phyloP scores from a whole-genome alignment of 768 basidiomycete species.

The Agrocybe praecox region DNA sequence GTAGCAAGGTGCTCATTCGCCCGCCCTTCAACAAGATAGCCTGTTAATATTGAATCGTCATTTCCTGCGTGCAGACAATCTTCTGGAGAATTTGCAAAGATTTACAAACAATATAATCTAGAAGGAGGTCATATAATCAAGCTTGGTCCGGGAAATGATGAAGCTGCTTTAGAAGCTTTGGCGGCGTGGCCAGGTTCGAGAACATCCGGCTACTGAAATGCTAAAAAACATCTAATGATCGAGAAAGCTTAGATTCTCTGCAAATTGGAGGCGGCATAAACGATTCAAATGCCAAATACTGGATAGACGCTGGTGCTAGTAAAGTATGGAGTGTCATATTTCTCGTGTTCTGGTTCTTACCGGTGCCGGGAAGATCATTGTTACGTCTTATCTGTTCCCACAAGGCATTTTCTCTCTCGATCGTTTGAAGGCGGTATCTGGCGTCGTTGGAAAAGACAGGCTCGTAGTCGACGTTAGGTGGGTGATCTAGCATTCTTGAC shows the following conservation, averaged over 20 bases:
- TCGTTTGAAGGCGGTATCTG: constrained; percentile 63
- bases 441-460: constrained; percentile 75
- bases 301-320: constrained; percentile 88
- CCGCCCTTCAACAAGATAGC: neutral
- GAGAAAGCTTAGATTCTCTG: constrained; percentile 56
- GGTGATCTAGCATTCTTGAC: constrained; percentile 9
- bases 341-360: neutral
- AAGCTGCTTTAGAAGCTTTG: constrained; percentile 85
- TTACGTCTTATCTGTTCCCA: constrained; percentile 97
- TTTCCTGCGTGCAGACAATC: constrained; percentile 57
- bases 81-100: constrained; percentile 74
- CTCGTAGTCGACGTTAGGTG: constrained; percentile 96
- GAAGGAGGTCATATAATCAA: constrained; percentile 96
- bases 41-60: constrained; percentile 12
- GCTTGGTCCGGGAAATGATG: constrained; percentile 87
- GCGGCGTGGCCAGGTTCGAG: constrained; percentile 76
- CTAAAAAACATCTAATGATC: constrained; percentile 3
- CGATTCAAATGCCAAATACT: constrained; percentile 74
- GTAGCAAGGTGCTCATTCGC: constrained; percentile 68
- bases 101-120: constrained; percentile 73
- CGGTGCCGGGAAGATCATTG: constrained; percentile 72
- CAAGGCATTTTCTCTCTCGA: constrained; percentile 75
- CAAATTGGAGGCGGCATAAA: constrained; percentile 96
- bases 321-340: constrained; percentile 51
- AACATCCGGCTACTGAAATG: constrained; percentile 1